phyloP scores from a whole-genome alignment of 768 basidiomycete species.

The Lentinus brumalis region DNA sequence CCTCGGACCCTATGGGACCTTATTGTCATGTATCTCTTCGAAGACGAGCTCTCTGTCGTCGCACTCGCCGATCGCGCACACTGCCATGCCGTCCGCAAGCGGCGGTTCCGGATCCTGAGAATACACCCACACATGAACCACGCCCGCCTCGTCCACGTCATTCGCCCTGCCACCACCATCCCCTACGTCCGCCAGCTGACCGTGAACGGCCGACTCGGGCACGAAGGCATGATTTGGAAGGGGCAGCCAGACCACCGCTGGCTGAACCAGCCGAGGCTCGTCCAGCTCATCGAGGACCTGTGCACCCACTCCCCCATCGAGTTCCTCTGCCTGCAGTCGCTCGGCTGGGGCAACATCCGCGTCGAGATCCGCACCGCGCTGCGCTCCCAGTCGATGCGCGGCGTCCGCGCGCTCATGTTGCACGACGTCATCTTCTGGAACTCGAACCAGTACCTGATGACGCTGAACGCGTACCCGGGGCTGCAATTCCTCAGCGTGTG shows the following conservation, averaged over 20 bases:
- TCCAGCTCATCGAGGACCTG: not conserved
- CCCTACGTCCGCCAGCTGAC: slow-evolving; percentile 2
- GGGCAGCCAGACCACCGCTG: not conserved
- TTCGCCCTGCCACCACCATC: not conserved
- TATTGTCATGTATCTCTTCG: not conserved
- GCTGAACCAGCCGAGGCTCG: not conserved
- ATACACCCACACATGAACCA: not conserved
- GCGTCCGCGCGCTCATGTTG: slow-evolving; percentile 1
- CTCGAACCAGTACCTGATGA: slow-evolving; percentile 17
- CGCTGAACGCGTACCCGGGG: slow-evolving; percentile 11
- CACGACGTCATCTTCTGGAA: slow-evolving; percentile 13
- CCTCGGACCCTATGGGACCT: not conserved
- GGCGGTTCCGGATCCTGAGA: not conserved
- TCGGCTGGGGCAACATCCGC: slow-evolving; percentile 13
- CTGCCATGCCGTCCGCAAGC: slow-evolving; percentile 1
- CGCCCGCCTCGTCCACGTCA: not conserved
- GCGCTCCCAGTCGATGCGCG: not conserved
- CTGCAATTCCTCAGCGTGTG: slow-evolving; percentile 8
- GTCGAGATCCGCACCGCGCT: not conserved
- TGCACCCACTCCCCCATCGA: not conserved
- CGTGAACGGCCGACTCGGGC: not conserved
- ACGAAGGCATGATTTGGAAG: not conserved
- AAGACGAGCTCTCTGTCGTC: not conserved
- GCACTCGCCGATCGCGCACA: not conserved
- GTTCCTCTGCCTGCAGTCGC: slow-evolving; percentile 3